Evolutionary conservation across 257 asterid species (phyloP), one percentile per base, ranked within the genome.

Genomic region (Plantago ovata): DNA sequence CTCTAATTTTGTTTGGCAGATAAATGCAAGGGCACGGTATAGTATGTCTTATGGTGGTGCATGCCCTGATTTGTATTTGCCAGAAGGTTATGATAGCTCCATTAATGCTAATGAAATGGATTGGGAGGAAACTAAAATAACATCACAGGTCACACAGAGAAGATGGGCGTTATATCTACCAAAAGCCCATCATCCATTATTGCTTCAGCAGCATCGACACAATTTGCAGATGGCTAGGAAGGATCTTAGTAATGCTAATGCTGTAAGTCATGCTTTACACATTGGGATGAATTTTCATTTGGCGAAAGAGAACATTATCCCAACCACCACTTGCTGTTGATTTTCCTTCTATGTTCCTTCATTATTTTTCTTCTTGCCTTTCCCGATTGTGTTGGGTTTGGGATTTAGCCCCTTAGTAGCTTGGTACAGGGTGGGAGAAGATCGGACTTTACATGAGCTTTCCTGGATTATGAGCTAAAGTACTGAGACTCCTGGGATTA

Each of bases 21-120:
- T 93, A 60, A 93, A 85, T 67, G 95, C 98, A 38, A 86, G 97
- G 68, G 98, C 98, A 60, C 81, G 69, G 51, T 93, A 86, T 68
- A 75, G 98, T 70, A 78, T 93, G 67, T 84, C 91, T 57, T 81
- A 75, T 76, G 91, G 81, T 65, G 98, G 98, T 57, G 67, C 95
- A 62, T 84, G 60, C 50, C 98, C 98, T 32, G 87, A 86, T 61
- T 67, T 93, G 65, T 86, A 75, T 79, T 72, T 82, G 70, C 94
- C 86, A 54, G 75, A 74, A 69, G 83, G 68, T 45, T 63, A 72
- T 55, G 80, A 69, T 69, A 68, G 71, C 64, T 51, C 56, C 56
- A 61, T 63, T 69, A 55, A 53, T 43, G 60, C 72, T 61, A 77
- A 72, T 66, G 61, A 74, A 53, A 68, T 64, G 24, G 49, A 69